phyloP scores from a whole-genome alignment of 2,329 filamentous ascomycete species.

The Parasarocladium wereldwijsianum region DNA sequence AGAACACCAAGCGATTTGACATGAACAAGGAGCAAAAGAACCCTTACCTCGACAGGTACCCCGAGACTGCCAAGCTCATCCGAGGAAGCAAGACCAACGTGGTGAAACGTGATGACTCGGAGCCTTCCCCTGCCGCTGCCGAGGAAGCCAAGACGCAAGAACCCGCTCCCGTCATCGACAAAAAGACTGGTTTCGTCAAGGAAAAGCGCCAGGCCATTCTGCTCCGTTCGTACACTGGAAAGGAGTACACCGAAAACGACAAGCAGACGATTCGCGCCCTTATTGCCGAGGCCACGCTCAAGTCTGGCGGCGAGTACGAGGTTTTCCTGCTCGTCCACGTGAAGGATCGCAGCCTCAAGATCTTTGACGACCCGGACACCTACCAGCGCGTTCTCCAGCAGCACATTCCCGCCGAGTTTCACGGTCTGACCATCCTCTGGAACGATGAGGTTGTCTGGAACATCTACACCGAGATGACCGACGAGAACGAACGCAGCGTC shows the following conservation, averaged over 20 bases:
- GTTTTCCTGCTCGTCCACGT: conserved; percentile 70
- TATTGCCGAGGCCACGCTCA: conserved; percentile 61
- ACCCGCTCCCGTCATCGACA: conserved; percentile 2
- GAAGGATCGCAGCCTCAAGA: conserved; percentile 43
- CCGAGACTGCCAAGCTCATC: conserved; percentile 14
- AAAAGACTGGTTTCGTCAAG: conserved; percentile 8
- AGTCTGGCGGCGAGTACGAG: conserved; percentile 67
- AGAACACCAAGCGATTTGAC: conserved; percentile 52
- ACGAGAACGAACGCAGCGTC: conserved; percentile 37
- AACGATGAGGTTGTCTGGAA: conserved; percentile 59
- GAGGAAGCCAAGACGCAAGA: neutral
- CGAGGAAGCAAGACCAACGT: conserved; percentile 6
- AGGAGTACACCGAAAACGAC: conserved; percentile 65
- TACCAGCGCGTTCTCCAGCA: conserved; percentile 46
- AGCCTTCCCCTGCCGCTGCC: conserved; percentile 6
- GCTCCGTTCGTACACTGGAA: conserved; percentile 61
- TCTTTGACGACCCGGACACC: conserved; percentile 42
- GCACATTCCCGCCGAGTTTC: conserved; percentile 55
- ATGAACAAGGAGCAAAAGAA: conserved; percentile 25
- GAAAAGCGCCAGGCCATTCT: conserved; percentile 56
- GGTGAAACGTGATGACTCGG: conserved; percentile 1
- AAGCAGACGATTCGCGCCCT: conserved; percentile 66
- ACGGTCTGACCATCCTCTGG: conserved; percentile 59
- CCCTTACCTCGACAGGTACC: conserved; percentile 26
- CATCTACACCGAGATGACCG: conserved; percentile 63